Conservation (phyloP, 2,329 filamentous ascomycete species). For the Colletotrichum shisoi region DNA sequence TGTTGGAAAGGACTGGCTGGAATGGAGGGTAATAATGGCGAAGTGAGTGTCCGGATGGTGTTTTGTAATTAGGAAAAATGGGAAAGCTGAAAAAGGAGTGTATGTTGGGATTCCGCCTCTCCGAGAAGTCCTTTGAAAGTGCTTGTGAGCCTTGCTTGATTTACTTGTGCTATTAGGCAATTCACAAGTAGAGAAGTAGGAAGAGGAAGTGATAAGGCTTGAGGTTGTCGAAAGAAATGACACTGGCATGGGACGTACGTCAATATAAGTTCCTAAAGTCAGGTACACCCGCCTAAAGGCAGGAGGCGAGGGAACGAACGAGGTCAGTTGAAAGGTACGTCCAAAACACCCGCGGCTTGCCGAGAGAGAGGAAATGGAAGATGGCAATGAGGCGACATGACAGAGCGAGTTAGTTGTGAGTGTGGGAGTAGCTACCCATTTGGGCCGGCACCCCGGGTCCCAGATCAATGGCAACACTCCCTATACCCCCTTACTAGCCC, state of each 20-base stretch:
- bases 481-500: slow-evolving; percentile 26
- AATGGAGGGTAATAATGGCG: slow-evolving; percentile 37
- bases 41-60: slow-evolving; percentile 29
- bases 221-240: slow-evolving; percentile 19
- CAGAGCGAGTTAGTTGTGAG: not conserved
- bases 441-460: slow-evolving; percentile 23
- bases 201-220: slow-evolving; percentile 12
- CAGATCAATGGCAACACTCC: slow-evolving; percentile 30
- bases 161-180: slow-evolving; percentile 13
- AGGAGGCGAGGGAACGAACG: slow-evolving; percentile 31
- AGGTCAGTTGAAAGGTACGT: slow-evolving; percentile 8
- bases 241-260: slow-evolving; percentile 38
- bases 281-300: slow-evolving; percentile 35
- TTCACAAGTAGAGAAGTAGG: slow-evolving; percentile 6
- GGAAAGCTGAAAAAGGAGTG: slow-evolving; percentile 26
- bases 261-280: slow-evolving; percentile 39
- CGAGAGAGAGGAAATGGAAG: slow-evolving; percentile 20
- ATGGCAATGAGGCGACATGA: not conserved
- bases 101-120: slow-evolving; percentile 26
- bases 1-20: slow-evolving; percentile 28
- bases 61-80: slow-evolving; percentile 15
- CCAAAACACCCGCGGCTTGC: slow-evolving; percentile 19
- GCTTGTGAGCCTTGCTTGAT: slow-evolving; percentile 12
- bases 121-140: slow-evolving; percentile 5
- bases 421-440: slow-evolving; percentile 1